These are phyloP conservation scores for Epichloe hybrida DNA, from an alignment of 2,329 filamentous ascomycete species.

Conservation along the genomic window DNA sequence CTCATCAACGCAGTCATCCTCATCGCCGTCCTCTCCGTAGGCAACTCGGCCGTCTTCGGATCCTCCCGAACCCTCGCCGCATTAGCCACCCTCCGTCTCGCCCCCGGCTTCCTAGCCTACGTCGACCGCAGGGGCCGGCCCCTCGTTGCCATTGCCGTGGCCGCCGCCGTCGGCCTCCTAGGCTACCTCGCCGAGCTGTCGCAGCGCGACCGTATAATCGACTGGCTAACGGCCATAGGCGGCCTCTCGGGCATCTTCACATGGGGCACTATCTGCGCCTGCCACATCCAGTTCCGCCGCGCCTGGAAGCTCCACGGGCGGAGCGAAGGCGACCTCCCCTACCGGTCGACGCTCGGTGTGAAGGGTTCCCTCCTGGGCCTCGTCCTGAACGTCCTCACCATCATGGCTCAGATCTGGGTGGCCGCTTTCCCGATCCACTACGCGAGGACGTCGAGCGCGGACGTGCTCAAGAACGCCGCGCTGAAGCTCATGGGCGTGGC, in stretches of 20 bases:
- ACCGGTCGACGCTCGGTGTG: constrained; percentile 1
- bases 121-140: constrained; percentile 67
- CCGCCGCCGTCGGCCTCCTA: constrained; percentile 53
- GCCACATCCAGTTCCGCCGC: constrained; percentile 66
- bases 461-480: background rate
- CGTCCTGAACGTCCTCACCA: background rate
- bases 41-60: constrained; percentile 75
- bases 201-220: constrained; percentile 48
- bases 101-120: constrained; percentile 28
- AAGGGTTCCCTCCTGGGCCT: constrained; percentile 1
- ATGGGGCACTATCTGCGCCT: constrained; percentile 63
- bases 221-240: constrained; percentile 64
- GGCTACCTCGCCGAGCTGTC: constrained; percentile 52
- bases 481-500: background rate
- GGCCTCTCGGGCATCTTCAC: constrained; percentile 59
- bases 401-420: constrained; percentile 1
- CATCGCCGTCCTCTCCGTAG: constrained; percentile 33
- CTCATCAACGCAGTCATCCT: constrained; percentile 50
- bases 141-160: constrained; percentile 50
- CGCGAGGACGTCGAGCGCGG: background rate
- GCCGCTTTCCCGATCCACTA: background rate
- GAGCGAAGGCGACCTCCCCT: background rate
- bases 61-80: constrained; percentile 77
- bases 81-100: constrained; percentile 67
- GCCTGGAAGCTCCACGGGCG: background rate